Evolutionary conservation across 306 rosid genomes (phyloP).

Genomic region (Luffa aegyptiaca): DNA sequence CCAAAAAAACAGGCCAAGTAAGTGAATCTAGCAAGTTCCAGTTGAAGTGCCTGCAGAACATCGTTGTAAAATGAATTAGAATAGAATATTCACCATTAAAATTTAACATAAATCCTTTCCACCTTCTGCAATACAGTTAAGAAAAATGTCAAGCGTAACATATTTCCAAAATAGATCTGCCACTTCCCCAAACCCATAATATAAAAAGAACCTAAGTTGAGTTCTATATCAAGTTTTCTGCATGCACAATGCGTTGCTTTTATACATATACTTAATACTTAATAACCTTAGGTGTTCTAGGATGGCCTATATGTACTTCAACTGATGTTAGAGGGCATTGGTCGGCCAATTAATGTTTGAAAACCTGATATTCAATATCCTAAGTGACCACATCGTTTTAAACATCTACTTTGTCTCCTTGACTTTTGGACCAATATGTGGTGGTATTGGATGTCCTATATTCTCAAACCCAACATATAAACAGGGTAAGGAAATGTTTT

Average conservation of each 20-base stretch:
- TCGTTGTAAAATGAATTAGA: neutral
- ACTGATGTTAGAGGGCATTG: neutral
- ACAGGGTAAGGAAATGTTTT: neutral
- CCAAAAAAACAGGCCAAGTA: conserved; percentile 82
- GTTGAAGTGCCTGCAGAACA: conserved; percentile 51
- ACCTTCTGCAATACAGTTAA: neutral
- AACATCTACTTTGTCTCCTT: neutral
- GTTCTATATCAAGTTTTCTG: neutral
- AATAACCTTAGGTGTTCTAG: neutral
- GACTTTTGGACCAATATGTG: neutral
- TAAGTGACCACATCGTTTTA: neutral
- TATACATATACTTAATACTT: neutral
- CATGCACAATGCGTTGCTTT: neutral
- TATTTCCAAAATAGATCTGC: neutral
- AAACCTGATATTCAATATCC: neutral
- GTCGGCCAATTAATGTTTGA: neutral
- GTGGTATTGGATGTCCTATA: neutral
- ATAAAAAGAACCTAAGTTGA: neutral
- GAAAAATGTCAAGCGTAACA: neutral
- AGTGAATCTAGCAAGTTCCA: conserved; percentile 80
- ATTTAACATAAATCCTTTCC: neutral
- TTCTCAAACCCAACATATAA: neutral
- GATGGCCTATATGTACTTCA: neutral
- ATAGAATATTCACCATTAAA: neutral
- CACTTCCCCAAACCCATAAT: neutral